phyloP scores from a whole-genome alignment of 176 grass and related monocot genomes.

The Musa acuminata region DNA sequence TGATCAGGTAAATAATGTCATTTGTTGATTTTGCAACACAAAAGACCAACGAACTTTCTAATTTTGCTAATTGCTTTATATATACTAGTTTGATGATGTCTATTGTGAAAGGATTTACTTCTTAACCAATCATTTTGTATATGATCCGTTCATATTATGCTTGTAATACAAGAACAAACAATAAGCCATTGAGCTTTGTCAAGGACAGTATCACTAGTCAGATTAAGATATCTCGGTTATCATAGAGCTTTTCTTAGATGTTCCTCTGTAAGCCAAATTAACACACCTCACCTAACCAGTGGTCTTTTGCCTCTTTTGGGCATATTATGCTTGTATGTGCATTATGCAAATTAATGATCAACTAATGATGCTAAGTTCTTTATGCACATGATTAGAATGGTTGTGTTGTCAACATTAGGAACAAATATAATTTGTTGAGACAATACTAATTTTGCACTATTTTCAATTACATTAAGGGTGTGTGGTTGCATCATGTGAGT shows the following conservation, averaged over 20 bases:
- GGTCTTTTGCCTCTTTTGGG: background rate
- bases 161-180: background rate
- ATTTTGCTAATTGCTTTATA: background rate
- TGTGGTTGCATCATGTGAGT: background rate
- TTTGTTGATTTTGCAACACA: slow-evolving; percentile 3
- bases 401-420: background rate
- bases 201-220: background rate
- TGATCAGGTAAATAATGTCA: slow-evolving; percentile 56
- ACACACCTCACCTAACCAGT: background rate
- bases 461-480: background rate
- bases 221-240: background rate
- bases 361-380: background rate
- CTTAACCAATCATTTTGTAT: background rate
- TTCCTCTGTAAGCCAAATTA: background rate
- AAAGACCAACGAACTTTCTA: background rate
- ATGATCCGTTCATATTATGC: background rate
- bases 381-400: background rate
- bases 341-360: background rate
- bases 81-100: background rate
- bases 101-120: background rate
- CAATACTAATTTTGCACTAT: background rate
- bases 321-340: background rate
- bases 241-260: background rate
- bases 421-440: slow-evolving; percentile 1
- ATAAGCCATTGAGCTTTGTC: background rate